These are phyloP conservation scores for Chamaecrista fasciculata DNA, from an alignment of 306 rosid species.

Conservation along the genomic window DNA sequence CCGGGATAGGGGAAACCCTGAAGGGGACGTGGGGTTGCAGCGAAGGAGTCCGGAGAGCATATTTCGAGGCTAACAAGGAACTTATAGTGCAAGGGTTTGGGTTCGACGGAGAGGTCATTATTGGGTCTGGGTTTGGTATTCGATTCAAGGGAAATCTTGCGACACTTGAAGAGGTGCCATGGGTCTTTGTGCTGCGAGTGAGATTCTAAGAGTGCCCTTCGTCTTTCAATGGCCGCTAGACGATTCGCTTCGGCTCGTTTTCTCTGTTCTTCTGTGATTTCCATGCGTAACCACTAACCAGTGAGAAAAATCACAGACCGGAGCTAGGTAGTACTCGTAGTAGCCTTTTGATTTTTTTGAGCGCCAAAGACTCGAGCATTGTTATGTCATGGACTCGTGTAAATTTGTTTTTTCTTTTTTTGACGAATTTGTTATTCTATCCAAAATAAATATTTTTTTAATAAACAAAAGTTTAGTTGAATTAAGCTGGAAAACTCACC, in stretches of 20 bases:
- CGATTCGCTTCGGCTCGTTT: constrained; percentile 75
- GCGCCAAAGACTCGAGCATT: no score
- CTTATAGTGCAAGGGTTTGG: constrained; percentile 20
- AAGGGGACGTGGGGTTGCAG: constrained; percentile 46
- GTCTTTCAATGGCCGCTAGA: constrained; percentile 72
- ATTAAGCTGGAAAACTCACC: no score
- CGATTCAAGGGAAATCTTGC: constrained; percentile 43
- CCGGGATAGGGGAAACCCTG: constrained; percentile 45
- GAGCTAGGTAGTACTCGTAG: no score
- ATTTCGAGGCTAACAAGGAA: constrained; percentile 74
- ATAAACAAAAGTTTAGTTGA: no score
- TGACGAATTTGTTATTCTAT: no score
- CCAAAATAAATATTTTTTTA: no score
- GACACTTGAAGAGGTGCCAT: constrained; percentile 75
- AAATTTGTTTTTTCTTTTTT: no score
- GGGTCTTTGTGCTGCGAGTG: constrained; percentile 24
- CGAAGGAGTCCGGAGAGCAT: constrained; percentile 73
- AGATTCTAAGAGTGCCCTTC: constrained; percentile 57
- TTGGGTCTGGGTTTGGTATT: constrained; percentile 7
- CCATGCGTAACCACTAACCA: no score
- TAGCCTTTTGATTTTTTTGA: no score
- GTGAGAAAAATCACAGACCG: background rate
- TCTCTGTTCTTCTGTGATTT: constrained; percentile 68
- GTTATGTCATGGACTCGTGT: no score
- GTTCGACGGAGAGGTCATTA: background rate